Evolutionary conservation across 305 asterid genomes (phyloP).

Genomic region (Stenogyne calaminthoides): DNA sequence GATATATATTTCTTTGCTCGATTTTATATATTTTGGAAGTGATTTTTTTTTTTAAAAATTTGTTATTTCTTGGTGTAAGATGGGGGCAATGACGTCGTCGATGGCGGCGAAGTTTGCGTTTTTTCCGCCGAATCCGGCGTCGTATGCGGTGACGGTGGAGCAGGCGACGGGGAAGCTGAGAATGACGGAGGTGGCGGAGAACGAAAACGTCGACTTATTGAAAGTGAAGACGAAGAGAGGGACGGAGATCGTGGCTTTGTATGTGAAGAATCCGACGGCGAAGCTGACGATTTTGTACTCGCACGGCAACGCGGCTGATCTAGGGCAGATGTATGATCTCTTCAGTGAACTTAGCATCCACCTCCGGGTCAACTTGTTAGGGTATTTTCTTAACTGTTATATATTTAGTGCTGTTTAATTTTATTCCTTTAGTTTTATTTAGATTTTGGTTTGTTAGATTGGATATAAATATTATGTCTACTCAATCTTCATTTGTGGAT

Average conservation of each 20-base stretch:
- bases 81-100: constrained; percentile 95
- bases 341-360: constrained; percentile 87
- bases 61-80: constrained; percentile 30
- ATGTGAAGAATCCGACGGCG: constrained; percentile 80
- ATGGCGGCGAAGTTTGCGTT: constrained; percentile 97
- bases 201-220: constrained; percentile 81
- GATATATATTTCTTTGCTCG: background rate
- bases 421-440: background rate
- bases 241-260: constrained; percentile 73
- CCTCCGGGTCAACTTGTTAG: constrained; percentile 90
- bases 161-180: constrained; percentile 63
- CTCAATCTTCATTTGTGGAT: constrained; percentile 8
- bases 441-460: constrained; percentile 9
- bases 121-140: constrained; percentile 94
- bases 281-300: constrained; percentile 81
- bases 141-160: constrained; percentile 64
- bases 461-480: constrained; percentile 1
- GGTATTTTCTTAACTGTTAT: constrained; percentile 40
- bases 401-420: background rate
- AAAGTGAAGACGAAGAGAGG: constrained; percentile 82
- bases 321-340: constrained; percentile 96
- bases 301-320: constrained; percentile 98
- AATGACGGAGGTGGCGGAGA: constrained; percentile 85
- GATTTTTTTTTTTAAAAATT: background rate
- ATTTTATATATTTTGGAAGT: background rate